These are phyloP conservation scores for Geranium brycei DNA, from an alignment of 345 rosid genomes.

Conservation along the genomic window DNA sequence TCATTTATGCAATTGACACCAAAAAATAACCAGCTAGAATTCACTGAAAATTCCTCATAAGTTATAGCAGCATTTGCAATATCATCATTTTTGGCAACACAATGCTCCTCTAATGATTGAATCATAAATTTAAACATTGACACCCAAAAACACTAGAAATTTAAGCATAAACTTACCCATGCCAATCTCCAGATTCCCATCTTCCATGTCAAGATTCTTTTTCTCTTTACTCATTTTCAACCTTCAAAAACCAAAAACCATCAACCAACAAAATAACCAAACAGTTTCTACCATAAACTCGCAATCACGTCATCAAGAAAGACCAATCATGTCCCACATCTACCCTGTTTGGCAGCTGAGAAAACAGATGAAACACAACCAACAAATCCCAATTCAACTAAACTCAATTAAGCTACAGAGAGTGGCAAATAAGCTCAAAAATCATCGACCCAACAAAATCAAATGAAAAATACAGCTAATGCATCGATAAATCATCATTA, in stretches of 20 bases:
- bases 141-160: no score
- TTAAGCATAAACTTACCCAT: slow-evolving; percentile 42
- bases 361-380: not conserved
- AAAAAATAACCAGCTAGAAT: not conserved
- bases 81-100: no score
- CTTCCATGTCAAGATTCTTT: slow-evolving; percentile 50
- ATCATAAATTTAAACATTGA: not conserved
- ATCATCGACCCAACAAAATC: not conserved
- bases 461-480: not conserved
- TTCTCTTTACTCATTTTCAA: slow-evolving; percentile 43
- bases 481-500: no score
- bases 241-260: slow-evolving; percentile 6
- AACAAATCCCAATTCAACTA: not conserved
- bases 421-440: not conserved
- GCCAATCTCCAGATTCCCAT: slow-evolving; percentile 67
- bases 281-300: no score
- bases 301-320: no score
- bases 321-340: not conserved
- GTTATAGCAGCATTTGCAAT: no score
- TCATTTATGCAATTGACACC: not conserved
- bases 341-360: not conserved
- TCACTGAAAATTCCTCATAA: not conserved
- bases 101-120: not conserved
- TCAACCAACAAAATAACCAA: no score
- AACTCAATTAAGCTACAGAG: not conserved